Conservation (phyloP, 2,329 filamentous ascomycete genomes). For the Cercospora sp. region DNA sequence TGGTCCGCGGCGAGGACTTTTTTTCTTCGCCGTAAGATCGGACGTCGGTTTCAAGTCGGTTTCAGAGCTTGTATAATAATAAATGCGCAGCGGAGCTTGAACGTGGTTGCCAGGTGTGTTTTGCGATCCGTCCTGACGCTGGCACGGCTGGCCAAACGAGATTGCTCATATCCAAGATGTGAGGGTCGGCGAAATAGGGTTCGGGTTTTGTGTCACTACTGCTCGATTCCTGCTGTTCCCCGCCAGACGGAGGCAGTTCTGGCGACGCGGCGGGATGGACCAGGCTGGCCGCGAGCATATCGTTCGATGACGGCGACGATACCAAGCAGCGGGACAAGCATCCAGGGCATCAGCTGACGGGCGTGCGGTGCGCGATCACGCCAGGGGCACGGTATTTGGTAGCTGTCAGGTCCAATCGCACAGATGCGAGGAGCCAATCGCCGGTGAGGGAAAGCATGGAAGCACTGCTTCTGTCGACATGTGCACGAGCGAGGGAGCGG, state of each 20-base stretch:
- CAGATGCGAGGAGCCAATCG: background rate
- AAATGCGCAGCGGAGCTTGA: constrained; percentile 6
- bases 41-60: constrained; percentile 18
- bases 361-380: constrained; percentile 4
- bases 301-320: background rate
- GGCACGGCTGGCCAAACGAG: constrained; percentile 2
- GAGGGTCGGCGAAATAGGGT: background rate
- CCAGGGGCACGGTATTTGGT: constrained; percentile 11
- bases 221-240: background rate
- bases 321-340: background rate
- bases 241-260: background rate
- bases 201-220: background rate
- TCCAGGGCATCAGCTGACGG: constrained; percentile 7
- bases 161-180: constrained; percentile 12
- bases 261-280: background rate
- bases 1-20: constrained; percentile 1
- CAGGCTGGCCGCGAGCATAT: background rate
- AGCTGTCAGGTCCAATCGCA: constrained; percentile 9
- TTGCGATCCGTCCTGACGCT: constrained; percentile 10
- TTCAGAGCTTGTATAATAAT: background rate
- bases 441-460: background rate
- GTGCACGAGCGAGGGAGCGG: constrained; percentile 10
- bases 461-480: constrained; percentile 10
- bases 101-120: constrained; percentile 10
- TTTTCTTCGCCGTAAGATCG: constrained; percentile 17